phyloP scores from a whole-genome alignment of 352 stramenopile species.

The Saprolegnia parasitica region DNA sequence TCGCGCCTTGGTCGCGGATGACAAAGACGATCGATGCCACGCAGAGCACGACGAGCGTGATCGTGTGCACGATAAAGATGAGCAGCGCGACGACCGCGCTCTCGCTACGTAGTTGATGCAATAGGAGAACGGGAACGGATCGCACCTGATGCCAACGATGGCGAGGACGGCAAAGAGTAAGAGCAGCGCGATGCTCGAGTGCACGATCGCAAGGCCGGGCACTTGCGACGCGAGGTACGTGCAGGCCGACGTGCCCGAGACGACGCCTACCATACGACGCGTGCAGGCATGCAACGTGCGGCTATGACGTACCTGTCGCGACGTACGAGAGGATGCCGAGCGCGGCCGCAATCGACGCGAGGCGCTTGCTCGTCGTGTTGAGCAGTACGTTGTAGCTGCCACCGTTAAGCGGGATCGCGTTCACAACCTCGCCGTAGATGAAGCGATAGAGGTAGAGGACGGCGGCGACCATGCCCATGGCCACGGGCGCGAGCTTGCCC shows the following conservation, averaged over 20 bases:
- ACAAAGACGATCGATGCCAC: constrained; percentile 50
- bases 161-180: constrained; percentile 72
- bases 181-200: constrained; percentile 43
- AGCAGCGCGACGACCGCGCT: constrained; percentile 66
- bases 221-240: constrained; percentile 73
- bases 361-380: constrained; percentile 84
- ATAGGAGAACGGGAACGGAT: background rate
- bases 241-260: constrained; percentile 64
- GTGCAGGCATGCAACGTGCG: background rate
- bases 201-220: constrained; percentile 40
- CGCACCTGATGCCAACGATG: constrained; percentile 54
- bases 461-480: constrained; percentile 60
- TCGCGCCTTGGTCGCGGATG: constrained; percentile 40
- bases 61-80: constrained; percentile 81
- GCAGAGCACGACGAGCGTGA: constrained; percentile 52
- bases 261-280: constrained; percentile 30
- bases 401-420: constrained; percentile 84
- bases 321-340: constrained; percentile 87
- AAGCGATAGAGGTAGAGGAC: constrained; percentile 59
- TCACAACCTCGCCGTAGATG: constrained; percentile 87
- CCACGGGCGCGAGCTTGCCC: constrained; percentile 74
- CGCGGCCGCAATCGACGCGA: constrained; percentile 73
- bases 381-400: constrained; percentile 87
- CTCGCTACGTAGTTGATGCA: constrained; percentile 34
- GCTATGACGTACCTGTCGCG: constrained; percentile 49